Evolutionary conservation across 2,329 filamentous ascomycete genomes (phyloP), one percentile per base, ranked within the genome.

Genomic region (Dendrostoma leiphaemia): DNA sequence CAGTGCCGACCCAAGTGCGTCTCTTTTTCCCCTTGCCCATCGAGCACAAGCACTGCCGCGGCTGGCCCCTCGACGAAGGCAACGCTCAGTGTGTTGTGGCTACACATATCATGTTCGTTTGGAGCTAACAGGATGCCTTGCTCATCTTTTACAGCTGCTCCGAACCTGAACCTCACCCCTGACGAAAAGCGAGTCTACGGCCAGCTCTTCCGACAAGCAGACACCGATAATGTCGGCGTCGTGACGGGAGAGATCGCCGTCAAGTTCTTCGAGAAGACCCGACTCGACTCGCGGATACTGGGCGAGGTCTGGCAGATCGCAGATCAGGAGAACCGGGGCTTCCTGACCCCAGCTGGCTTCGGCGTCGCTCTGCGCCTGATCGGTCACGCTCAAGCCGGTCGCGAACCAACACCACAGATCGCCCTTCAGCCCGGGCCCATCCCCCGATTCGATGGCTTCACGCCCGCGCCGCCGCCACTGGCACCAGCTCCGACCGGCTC

Each of bases 261-360:
- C 70, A 90, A 91, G 70, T 97, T 99, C 78, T 99, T 99, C 69
- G 92, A 97, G 73, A 94, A 94, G 79, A 97, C 94, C 43, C 87
- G 89, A 63, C 80, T 99, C 46, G 85, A 93, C 58, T 90, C 92
- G 51, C 85, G 90, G 59, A 81, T 94, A 46, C 80, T 99, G 56
- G 94, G 93, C 71, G 87, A 96, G 83, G 90, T 99, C 80, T 99
- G 94, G 94, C 93, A 97, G 75, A 94, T 99, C 70, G 93, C 94
- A 63, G 94, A 99, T 75, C 91, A 84, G 62, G 93, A 97, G 76
- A 99, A 99, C 76, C 85, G 92, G 61, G 94, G 94, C 49, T 89
- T 97, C 62, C 78, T 99, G 62, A 97, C 92, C 31, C 91, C 91
- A 19, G 84, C 91, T 38, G 94, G 93, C 68, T 99, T 99, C 74